Evolutionary conservation across 2,329 filamentous ascomycete species (phyloP).

Genomic region (Alternaria sp.): DNA sequence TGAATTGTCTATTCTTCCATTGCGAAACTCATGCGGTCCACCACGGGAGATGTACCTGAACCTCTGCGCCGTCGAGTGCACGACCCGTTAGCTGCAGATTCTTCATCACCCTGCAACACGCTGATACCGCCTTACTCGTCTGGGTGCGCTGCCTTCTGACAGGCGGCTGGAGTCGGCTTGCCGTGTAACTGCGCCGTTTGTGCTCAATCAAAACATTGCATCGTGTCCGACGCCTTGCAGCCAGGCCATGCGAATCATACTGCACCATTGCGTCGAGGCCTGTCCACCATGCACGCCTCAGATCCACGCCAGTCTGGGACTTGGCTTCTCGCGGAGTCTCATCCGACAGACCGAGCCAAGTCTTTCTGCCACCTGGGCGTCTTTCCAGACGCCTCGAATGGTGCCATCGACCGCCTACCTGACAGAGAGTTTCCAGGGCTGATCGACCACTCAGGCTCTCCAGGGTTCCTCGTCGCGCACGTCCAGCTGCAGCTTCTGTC

Average conservation of each 20-base stretch:
- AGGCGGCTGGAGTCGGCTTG: conserved; percentile 40
- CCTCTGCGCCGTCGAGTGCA: conserved; percentile 31
- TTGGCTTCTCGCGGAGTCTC: conserved; percentile 21
- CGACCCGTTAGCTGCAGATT: conserved; percentile 35
- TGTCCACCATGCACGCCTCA: conserved; percentile 28
- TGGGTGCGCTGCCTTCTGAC: neutral
- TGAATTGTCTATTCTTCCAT: conserved; percentile 7
- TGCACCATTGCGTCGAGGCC: conserved; percentile 29
- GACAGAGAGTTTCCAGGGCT: conserved; percentile 25
- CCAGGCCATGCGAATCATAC: conserved; percentile 32
- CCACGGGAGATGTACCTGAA: conserved; percentile 45
- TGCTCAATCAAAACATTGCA: conserved; percentile 38
- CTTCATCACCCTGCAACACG: conserved; percentile 15
- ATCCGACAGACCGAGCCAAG: conserved; percentile 32
- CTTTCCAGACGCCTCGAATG: conserved; percentile 32
- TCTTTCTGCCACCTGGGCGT: conserved; percentile 24
- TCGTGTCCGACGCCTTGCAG: conserved; percentile 27
- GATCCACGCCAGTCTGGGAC: conserved; percentile 20
- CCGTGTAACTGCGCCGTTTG: conserved; percentile 38
- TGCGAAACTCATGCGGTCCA: conserved; percentile 15
- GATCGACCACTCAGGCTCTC: conserved; percentile 15
- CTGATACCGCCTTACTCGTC: conserved; percentile 13
- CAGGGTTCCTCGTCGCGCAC: conserved; percentile 17
- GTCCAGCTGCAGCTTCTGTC: conserved; percentile 16
- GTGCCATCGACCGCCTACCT: conserved; percentile 10